A percentile compares a stretch with the other conserved stretches of the same genome.
Evolutionary conservation across 2,329 filamentous ascomycete genomes (phyloP).

Genomic region (Coniochaeta prunicola): DNA sequence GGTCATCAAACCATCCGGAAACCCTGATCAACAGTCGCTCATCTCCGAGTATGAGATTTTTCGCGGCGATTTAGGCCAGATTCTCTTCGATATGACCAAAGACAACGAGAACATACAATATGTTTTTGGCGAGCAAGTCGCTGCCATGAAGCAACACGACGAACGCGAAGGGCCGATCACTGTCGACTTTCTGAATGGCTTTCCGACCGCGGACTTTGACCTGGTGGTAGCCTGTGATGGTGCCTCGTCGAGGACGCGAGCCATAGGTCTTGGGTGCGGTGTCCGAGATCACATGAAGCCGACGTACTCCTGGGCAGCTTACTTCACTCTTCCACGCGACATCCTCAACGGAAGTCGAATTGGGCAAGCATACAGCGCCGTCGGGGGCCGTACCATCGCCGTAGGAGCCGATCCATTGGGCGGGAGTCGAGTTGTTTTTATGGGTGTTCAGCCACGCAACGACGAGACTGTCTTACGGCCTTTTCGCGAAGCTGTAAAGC

Average conservation of each 20-base stretch:
- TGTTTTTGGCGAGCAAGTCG: conserved; percentile 20
- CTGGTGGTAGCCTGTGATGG: conserved; percentile 43
- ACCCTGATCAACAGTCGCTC: conserved; percentile 32
- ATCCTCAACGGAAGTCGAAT: conserved; percentile 12
- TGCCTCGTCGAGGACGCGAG: conserved; percentile 35
- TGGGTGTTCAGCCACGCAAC: conserved; percentile 25
- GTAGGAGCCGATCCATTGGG: conserved; percentile 23
- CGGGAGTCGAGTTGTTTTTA: conserved; percentile 22
- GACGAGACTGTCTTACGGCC: conserved; percentile 16
- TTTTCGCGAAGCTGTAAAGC: conserved; percentile 31
- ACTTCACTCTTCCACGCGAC: conserved; percentile 2
- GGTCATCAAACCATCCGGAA: conserved; percentile 23
- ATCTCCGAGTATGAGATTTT: conserved; percentile 41
- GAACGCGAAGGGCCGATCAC: conserved; percentile 2
- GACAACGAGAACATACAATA: conserved; percentile 16
- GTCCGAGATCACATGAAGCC: conserved; percentile 10
- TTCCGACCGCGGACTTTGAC: conserved; percentile 26
- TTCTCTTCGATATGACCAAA: conserved; percentile 8
- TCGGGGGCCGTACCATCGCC: conserved; percentile 27
- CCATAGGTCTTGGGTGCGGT: conserved; percentile 31
- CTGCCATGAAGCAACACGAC: conserved; percentile 4
- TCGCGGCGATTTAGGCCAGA: conserved; percentile 32
- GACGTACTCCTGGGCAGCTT: conserved; percentile 4
- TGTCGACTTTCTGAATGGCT: conserved; percentile 26
- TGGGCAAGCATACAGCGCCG: conserved; percentile 17